A percentile compares a stretch with the other conserved stretches of the same genome.
phyloP scores from a whole-genome alignment of 805 yeast genomes.

The Spathaspora hagerdaliae region DNA sequence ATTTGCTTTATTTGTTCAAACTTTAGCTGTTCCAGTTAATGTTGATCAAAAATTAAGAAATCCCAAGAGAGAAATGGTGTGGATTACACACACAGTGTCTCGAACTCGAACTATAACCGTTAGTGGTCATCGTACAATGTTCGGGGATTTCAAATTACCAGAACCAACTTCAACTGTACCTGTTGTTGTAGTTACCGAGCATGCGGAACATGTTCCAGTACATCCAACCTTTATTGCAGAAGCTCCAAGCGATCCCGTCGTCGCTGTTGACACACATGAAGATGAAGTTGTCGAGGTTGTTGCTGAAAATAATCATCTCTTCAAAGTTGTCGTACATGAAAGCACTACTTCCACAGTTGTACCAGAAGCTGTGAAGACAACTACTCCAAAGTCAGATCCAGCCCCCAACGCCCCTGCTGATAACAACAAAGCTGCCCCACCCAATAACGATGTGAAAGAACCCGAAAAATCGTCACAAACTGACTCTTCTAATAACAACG shows the following conservation, averaged over 20 bases:
- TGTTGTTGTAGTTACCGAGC: constrained; percentile 9
- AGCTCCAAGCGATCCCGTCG: constrained; percentile 8
- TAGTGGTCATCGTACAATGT: constrained; percentile 21
- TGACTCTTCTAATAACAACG: no score
- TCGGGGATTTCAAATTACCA: constrained; percentile 13
- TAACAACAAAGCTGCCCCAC: no score
- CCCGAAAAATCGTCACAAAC: no score
- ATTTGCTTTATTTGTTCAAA: constrained; percentile 47
- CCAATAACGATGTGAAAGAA: no score
- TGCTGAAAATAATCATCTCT: not conserved
- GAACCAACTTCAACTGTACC: constrained; percentile 15
- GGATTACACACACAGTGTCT: constrained; percentile 36
- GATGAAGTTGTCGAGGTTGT: constrained; percentile 9
- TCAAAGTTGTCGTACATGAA: no score
- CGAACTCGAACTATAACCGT: constrained; percentile 41
- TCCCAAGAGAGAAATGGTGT: constrained; percentile 38
- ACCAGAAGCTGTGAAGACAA: no score
- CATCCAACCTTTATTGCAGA: constrained; percentile 9
- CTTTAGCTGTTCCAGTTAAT: constrained; percentile 58
- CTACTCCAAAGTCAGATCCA: no score
- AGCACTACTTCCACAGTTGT: no score
- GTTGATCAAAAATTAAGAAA: constrained; percentile 54
- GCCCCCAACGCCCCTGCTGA: no score
- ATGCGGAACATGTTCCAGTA: constrained; percentile 12
- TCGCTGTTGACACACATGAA: constrained; percentile 12